These are phyloP conservation scores for Aspergillus novoparasiticus DNA, from an alignment of 2,329 filamentous ascomycete species.

Conservation along the genomic window DNA sequence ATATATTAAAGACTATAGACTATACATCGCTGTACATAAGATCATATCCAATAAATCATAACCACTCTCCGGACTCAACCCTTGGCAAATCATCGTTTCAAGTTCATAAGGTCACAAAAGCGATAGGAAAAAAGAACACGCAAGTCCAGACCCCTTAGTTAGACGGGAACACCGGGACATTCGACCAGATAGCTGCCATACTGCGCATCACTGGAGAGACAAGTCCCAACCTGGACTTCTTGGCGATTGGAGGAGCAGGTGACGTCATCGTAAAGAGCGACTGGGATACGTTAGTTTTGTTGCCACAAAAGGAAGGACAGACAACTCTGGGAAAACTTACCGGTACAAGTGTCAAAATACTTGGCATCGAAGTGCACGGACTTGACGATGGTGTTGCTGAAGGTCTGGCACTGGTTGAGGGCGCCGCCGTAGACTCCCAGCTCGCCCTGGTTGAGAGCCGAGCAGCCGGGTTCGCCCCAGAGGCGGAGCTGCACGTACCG, in stretches of 20 bases:
- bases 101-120: too few species aligned
- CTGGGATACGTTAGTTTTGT: neutral
- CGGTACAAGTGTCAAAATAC: neutral
- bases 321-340: constrained; percentile 4
- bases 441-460: constrained; percentile 18
- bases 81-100: too few species aligned
- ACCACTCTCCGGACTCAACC: too few species aligned
- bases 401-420: constrained; percentile 19
- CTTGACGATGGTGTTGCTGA: constrained; percentile 4
- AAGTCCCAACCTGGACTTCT: neutral
- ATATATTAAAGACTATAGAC: too few species aligned
- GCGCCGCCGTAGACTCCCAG: constrained; percentile 19
- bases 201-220: neutral
- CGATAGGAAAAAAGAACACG: neutral
- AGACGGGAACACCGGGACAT: neutral
- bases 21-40: too few species aligned
- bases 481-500: constrained; percentile 21
- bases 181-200: neutral
- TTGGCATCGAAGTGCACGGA: constrained; percentile 20
- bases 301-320: neutral
- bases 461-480: constrained; percentile 19
- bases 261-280: neutral
- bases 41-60: too few species aligned
- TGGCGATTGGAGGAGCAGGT: neutral
- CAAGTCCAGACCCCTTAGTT: neutral